Conservation (phyloP, 306 rosid genomes). For the Trifolium repens region DNA sequence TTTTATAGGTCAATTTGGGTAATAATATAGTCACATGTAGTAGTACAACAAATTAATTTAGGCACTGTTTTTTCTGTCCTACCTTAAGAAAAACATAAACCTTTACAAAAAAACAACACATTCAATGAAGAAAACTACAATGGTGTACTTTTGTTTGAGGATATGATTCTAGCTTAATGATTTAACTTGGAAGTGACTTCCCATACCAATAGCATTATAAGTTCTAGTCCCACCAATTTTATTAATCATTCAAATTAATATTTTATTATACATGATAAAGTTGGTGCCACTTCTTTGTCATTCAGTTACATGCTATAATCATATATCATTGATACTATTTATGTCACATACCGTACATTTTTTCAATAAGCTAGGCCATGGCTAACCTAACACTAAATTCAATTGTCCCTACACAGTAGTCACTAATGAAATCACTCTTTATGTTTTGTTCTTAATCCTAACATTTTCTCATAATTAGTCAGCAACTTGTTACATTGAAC, state of each 20-base stretch:
- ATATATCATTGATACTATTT: slow-evolving; percentile 32
- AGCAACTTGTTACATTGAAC: slow-evolving; percentile 11
- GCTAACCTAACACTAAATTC: slow-evolving; percentile 30
- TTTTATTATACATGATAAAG: slow-evolving; percentile 43
- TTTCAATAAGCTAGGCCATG: slow-evolving; percentile 43
- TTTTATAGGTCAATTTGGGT: slow-evolving; percentile 5
- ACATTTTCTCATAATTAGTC: slow-evolving; percentile 23
- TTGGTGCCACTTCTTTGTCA: slow-evolving; percentile 67
- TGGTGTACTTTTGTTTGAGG: slow-evolving; percentile 36
- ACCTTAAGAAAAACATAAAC: slow-evolving; percentile 26
- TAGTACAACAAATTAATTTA: slow-evolving; percentile 13
- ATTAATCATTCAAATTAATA: slow-evolving; percentile 44
- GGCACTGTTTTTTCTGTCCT: slow-evolving; percentile 32
- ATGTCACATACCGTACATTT: slow-evolving; percentile 41
- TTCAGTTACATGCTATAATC: slow-evolving; percentile 51
- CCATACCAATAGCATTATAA: slow-evolving; percentile 35
- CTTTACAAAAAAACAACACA: neutral
- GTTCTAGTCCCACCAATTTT: slow-evolving; percentile 54
- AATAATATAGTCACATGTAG: slow-evolving; percentile 16
- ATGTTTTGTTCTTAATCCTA: neutral
- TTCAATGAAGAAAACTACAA: slow-evolving; percentile 29
- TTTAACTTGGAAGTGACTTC: slow-evolving; percentile 54
- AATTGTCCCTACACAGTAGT: slow-evolving; percentile 43
- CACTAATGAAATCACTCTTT: neutral
- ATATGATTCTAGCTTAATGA: slow-evolving; percentile 54